Conservation (phyloP, 768 basidiomycete species). For the Rhodotorula paludigena region DNA sequence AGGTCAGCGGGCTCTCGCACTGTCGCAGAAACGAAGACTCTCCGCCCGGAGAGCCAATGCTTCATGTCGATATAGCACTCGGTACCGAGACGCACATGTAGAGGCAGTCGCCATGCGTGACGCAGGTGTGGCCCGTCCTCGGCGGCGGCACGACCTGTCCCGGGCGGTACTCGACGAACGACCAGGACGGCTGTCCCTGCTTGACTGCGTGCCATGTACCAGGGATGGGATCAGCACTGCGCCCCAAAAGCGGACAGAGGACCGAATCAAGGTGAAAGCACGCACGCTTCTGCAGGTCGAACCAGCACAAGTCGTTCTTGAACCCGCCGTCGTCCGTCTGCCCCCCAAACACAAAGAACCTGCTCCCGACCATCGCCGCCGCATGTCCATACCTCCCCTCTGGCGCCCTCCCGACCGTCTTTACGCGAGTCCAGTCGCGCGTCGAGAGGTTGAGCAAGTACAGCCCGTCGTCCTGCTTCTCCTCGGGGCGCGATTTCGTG, state of each 20-base stretch:
- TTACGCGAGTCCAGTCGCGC: slow-evolving; percentile 88
- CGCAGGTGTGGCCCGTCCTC: slow-evolving; percentile 85
- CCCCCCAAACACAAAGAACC: slow-evolving; percentile 92
- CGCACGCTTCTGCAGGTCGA: slow-evolving; percentile 90
- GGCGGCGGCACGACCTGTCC: slow-evolving; percentile 61
- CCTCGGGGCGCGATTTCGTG: slow-evolving; percentile 63
- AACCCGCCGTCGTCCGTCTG: slow-evolving; percentile 76
- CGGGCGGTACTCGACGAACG: slow-evolving; percentile 57
- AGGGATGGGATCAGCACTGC: background rate
- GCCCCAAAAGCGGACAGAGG: background rate
- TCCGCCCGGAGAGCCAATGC: no score
- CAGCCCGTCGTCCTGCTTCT: slow-evolving; percentile 83
- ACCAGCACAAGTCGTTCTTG: slow-evolving; percentile 90
- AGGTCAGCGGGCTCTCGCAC: background rate
- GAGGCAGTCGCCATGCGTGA: slow-evolving; percentile 74
- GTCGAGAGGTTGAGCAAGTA: slow-evolving; percentile 91
- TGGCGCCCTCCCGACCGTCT: slow-evolving; percentile 69
- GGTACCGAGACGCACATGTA: slow-evolving; percentile 74
- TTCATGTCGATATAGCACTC: no score
- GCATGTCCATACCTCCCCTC: slow-evolving; percentile 92
- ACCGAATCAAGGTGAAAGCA: background rate
- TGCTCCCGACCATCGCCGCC: slow-evolving; percentile 82
- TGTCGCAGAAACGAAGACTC: background rate
- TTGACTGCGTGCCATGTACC: slow-evolving; percentile 57
- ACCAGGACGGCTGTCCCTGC: slow-evolving; percentile 73